Base-by-base conservation (phyloP, 202 grass and related monocot species). In the Brachypodium distachyon region DNA sequence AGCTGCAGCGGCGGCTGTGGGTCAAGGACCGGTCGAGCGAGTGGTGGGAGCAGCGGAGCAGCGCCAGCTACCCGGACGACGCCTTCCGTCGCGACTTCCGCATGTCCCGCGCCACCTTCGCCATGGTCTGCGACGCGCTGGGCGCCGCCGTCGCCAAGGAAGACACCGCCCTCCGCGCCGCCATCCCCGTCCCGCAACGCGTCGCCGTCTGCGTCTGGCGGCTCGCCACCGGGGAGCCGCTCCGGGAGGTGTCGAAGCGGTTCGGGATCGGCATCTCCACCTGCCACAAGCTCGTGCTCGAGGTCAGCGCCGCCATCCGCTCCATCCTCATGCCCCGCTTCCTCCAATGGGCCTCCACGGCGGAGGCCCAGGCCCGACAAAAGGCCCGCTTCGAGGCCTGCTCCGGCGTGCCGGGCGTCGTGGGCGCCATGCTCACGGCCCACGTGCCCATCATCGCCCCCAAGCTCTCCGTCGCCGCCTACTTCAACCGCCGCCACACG, bases 251-350 rank as follows among this genome's bases (percentile, higher is more conserved):
- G 57, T 91, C 90, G 27, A 92, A 84, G 76, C 82, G 93, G 11
- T 97, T 97, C 69, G 90, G 93, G 64, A 70, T 97, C 6, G 90
- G 93, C 58, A 93, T 97, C 85, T 97, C 90, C 74, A 97, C 93
- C 57, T 97, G 87, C 79, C 90, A 95, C 72, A 95, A 95, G 77
- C 88, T 91, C 23, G 86, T 94, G 27, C 86, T 94, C 9, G 83
- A 91, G 83, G 88, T 94, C 47, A 91, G 85, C 88, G 67, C 61
- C 60, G 83, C 92, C 54, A 84, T 93, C 71, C 85, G 71, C 42
- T 21, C 64, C 61, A 22, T 93, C 63, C 90, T 97, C 50, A 93
- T 97, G 90, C 87, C 85, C 41, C 81, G 82, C 49, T 79, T 43
- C 51, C 85, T 97, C 40, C 57, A 75, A 11, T 97, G 87, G 90